A percentile compares a stretch with the other conserved stretches of the same genome.
Evolutionary conservation across 1,139 yeast species (phyloP).

Genomic region (Nakaseomyces bracarensis): DNA sequence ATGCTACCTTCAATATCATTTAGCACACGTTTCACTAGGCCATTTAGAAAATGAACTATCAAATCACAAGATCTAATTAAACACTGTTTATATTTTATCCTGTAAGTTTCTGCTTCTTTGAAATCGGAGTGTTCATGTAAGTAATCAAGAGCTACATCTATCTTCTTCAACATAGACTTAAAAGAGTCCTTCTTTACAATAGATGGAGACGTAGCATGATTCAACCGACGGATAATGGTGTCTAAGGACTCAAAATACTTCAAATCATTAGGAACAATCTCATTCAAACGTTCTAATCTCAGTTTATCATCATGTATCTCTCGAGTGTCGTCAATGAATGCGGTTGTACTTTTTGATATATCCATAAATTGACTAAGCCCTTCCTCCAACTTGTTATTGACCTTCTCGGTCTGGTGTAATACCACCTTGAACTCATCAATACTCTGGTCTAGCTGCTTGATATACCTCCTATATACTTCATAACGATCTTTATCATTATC

Average conservation of each 20-base stretch:
- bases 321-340: slow-evolving; percentile 31
- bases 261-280: slow-evolving; percentile 46
- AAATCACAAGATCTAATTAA: slow-evolving; percentile 75
- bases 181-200: slow-evolving; percentile 54
- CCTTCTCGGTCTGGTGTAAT: slow-evolving; percentile 16
- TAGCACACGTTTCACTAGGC: slow-evolving; percentile 43
- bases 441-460: slow-evolving; percentile 18
- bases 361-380: slow-evolving; percentile 17
- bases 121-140: slow-evolving; percentile 44
- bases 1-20: slow-evolving; percentile 37
- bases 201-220: slow-evolving; percentile 44
- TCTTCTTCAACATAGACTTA: slow-evolving; percentile 43
- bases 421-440: slow-evolving; percentile 18
- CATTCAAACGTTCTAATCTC: slow-evolving; percentile 38
- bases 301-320: slow-evolving; percentile 45
- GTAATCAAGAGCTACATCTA: slow-evolving; percentile 53
- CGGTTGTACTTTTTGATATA: slow-evolving; percentile 16
- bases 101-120: slow-evolving; percentile 63
- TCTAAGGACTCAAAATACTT: slow-evolving; percentile 64
- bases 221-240: slow-evolving; percentile 55
- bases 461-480: slow-evolving; percentile 10
- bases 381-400: slow-evolving; percentile 16
- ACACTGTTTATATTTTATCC: slow-evolving; percentile 72
- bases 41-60: slow-evolving; percentile 57
- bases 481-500: neutral